phyloP scores from a whole-genome alignment of 495 filamentous ascomycete genomes.

The Cryomyces minteri region DNA sequence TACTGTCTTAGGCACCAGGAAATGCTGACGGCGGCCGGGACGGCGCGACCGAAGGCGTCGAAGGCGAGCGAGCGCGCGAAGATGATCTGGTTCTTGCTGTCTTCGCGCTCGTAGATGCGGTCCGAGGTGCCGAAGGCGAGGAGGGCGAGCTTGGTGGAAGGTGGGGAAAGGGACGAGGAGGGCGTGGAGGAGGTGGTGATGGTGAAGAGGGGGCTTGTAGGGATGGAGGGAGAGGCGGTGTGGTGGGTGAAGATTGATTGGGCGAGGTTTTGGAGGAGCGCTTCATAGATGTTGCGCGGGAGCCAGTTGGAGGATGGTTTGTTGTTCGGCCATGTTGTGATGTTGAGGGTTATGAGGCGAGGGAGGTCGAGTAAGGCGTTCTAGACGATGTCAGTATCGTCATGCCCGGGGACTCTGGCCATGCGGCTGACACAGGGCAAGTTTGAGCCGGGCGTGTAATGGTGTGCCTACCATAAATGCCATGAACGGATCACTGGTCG shows the following conservation, averaged over 20 bases:
- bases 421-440: too few relatives aligned
- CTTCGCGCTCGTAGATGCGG: slow-evolving; percentile 21
- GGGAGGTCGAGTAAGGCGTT: slow-evolving; percentile 10
- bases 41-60: slow-evolving; percentile 14
- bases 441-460: too few relatives aligned
- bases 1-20: slow-evolving; percentile 19
- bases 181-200: slow-evolving; percentile 13
- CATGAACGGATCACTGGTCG: slow-evolving; percentile 10
- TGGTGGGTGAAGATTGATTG: slow-evolving; percentile 11
- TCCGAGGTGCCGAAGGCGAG: slow-evolving; percentile 21
- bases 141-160: slow-evolving; percentile 12
- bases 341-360: slow-evolving; percentile 18
- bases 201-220: background rate
- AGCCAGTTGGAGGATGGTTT: slow-evolving; percentile 14
- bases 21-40: slow-evolving; percentile 12
- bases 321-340: slow-evolving; percentile 22
- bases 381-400: background rate
- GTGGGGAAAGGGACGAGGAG: slow-evolving; percentile 8
- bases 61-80: slow-evolving; percentile 16
- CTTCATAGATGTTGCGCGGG: slow-evolving; percentile 17
- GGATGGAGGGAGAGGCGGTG: background rate
- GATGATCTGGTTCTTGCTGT: slow-evolving; percentile 19
- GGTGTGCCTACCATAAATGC: slow-evolving; percentile 12
- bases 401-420: too few relatives aligned
- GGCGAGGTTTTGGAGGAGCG: slow-evolving; percentile 15